Evolutionary conservation across 768 basidiomycete genomes (phyloP).

Genomic region (Pleurotus pulmonarius): DNA sequence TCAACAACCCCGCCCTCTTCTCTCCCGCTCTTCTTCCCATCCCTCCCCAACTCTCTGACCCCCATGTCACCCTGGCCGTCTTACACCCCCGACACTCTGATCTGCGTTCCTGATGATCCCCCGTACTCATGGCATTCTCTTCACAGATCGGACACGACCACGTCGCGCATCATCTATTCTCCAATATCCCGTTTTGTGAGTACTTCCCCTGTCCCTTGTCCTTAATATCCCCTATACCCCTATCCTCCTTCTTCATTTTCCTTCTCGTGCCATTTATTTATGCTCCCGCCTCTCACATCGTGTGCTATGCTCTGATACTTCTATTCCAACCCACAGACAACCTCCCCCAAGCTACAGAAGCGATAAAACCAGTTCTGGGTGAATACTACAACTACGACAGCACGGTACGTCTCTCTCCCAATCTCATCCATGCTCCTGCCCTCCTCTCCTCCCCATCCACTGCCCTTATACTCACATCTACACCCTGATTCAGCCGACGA

Average conservation of each 20-base stretch:
- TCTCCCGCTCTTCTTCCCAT: too few relatives aligned
- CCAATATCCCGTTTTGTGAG: slow-evolving; percentile 57
- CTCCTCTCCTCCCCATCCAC: neutral
- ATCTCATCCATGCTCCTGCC: neutral
- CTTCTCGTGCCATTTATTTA: neutral
- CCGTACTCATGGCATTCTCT: too few relatives aligned
- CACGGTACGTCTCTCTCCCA: slow-evolving; percentile 32
- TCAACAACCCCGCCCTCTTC: too few relatives aligned
- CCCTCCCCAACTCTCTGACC: too few relatives aligned
- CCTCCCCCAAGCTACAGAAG: slow-evolving; percentile 41
- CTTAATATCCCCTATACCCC: too few relatives aligned
- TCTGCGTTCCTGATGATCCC: neutral
- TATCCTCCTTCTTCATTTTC: neutral
- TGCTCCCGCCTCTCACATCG: neutral
- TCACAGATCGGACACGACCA: slow-evolving; percentile 43
- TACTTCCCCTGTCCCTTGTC: neutral
- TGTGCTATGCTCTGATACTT: neutral
- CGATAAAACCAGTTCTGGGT: slow-evolving; percentile 44
- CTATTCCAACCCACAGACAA: slow-evolving; percentile 33
- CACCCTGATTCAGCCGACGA: slow-evolving; percentile 23
- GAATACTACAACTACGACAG: slow-evolving; percentile 59
- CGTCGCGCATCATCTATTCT: slow-evolving; percentile 60
- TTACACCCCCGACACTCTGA: too few relatives aligned
- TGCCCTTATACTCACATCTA: neutral
- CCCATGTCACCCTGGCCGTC: too few relatives aligned